phyloP scores from a whole-genome alignment of 805 yeast genomes.

The Ogataea degrootiae region DNA sequence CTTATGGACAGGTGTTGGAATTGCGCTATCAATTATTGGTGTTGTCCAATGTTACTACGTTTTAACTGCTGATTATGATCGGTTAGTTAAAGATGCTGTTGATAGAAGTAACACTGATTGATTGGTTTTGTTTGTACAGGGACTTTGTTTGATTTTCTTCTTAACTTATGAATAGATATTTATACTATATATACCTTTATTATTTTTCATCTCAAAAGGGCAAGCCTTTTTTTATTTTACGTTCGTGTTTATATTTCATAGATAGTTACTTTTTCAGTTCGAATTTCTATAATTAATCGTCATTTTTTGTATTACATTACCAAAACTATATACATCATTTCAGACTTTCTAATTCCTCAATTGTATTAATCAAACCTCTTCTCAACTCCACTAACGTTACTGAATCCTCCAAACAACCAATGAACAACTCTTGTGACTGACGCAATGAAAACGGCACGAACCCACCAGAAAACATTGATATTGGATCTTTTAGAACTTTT shows the following conservation, averaged over 20 bases:
- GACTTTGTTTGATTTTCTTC: too few species aligned
- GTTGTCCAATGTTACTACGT: constrained; percentile 42
- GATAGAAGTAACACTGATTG: constrained; percentile 27
- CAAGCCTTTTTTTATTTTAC: too few species aligned
- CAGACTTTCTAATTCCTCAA: constrained; percentile 2
- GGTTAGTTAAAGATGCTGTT: constrained; percentile 44
- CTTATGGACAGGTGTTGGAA: constrained; percentile 33
- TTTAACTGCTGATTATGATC: constrained; percentile 46
- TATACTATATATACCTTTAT: too few species aligned
- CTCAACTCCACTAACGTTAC: constrained; percentile 10
- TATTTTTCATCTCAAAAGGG: too few species aligned
- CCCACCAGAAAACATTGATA: constrained; percentile 25
- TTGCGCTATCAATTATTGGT: constrained; percentile 39
- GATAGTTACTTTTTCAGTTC: neutral
- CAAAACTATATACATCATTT: neutral
- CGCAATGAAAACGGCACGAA: constrained; percentile 18
- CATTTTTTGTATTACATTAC: neutral
- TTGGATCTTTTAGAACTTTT: constrained; percentile 13
- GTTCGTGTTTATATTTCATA: too few species aligned
- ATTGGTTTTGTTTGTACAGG: neutral
- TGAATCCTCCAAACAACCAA: constrained; percentile 5
- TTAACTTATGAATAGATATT: too few species aligned
- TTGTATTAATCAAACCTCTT: constrained; percentile 3
- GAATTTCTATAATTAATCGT: neutral
- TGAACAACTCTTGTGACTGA: constrained; percentile 14